Percentiles rank a stretch among this genome's conserved stretches.
Conservation (phyloP, 1,284 basidiomycete genomes). For the Moesziomyces globuligerus region DNA sequence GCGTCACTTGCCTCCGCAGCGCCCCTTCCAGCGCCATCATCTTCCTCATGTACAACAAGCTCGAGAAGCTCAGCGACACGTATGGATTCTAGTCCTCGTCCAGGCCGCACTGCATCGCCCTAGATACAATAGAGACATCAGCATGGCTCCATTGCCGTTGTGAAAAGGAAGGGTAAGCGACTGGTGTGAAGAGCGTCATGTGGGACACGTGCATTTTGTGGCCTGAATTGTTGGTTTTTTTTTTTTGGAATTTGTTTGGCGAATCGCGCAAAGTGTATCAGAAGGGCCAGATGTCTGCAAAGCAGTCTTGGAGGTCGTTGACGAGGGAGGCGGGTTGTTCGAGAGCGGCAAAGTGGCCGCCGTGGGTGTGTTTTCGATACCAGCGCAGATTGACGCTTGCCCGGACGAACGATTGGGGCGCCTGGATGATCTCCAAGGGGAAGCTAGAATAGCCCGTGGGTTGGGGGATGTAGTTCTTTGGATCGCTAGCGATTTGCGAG, state of each 20-base stretch:
- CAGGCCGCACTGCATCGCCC: no score
- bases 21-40: conserved; percentile 72
- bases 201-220: no score
- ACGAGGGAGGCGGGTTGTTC: conserved; percentile 69
- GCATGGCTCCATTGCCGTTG: no score
- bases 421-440: conserved; percentile 67
- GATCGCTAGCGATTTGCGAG: conserved; percentile 14
- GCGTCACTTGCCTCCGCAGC: conserved; percentile 85
- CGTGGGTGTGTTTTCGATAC: conserved; percentile 65
- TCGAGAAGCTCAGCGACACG: conserved; percentile 52
- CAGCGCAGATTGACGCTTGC: conserved; percentile 66
- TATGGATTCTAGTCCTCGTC: conserved; percentile 42
- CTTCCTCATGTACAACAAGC: conserved; percentile 60
- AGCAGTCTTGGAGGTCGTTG: conserved; percentile 59
- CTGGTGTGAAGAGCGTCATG: no score
- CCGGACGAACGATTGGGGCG: conserved; percentile 66
- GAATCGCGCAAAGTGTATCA: no score
- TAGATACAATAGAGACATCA: no score
- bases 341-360: conserved; percentile 67
- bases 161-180: no score
- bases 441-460: conserved; percentile 69
- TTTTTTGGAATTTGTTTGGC: no score
- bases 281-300: conserved; percentile 44
- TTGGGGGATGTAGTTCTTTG: conserved; percentile 61
- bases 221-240: no score